These are phyloP conservation scores for Pelargonium myrrhifolium DNA, from an alignment of 441 rosid species.

Conservation along the genomic window DNA sequence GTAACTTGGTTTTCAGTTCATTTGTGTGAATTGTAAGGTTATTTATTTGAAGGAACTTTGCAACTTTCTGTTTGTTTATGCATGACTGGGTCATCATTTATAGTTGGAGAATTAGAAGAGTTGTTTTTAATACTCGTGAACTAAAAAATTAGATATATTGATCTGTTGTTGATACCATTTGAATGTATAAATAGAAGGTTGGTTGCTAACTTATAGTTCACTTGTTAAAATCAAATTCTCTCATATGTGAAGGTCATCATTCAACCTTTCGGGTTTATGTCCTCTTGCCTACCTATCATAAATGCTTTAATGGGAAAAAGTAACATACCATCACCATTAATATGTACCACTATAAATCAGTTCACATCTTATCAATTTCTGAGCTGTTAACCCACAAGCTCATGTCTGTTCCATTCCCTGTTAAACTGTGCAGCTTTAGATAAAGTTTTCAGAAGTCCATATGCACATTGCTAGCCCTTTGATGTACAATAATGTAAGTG, in stretches of 20 bases:
- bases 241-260: not conserved
- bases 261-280: not conserved
- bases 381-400: not conserved
- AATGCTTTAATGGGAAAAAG: slow-evolving; percentile 1
- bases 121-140: too few relatives aligned
- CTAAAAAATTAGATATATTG: too few relatives aligned
- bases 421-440: not conserved
- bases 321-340: not conserved
- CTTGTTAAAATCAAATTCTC: not conserved
- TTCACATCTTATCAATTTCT: not conserved
- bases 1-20: not conserved
- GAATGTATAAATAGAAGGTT: not conserved
- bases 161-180: too few relatives aligned
- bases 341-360: not conserved
- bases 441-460: not conserved
- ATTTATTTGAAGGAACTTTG: not conserved
- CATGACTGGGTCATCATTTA: not conserved
- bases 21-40: not conserved
- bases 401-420: not conserved
- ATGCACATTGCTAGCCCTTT: not conserved
- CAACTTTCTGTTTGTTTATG: not conserved
- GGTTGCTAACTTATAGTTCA: not conserved
- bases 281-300: not conserved
- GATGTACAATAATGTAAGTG: not conserved
- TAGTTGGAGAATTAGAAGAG: not conserved